Evolutionary conservation across 1,284 basidiomycete species (phyloP).

Genomic region (Ganoderma meredithae): DNA sequence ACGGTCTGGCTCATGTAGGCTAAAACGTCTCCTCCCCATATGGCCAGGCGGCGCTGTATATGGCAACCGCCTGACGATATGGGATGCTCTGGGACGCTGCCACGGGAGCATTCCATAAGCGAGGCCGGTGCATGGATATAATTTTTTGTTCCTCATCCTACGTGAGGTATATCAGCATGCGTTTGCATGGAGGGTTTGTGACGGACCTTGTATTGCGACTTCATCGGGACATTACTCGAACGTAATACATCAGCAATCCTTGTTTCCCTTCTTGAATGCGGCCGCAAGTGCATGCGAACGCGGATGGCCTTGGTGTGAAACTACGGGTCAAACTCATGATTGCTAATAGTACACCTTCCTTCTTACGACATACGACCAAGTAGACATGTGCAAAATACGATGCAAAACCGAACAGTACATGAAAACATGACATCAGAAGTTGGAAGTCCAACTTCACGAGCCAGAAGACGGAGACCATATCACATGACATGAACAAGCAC

Average conservation of each 20-base stretch:
- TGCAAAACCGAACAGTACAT: slow-evolving; percentile 1
- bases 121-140: background rate
- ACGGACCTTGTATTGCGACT: background rate
- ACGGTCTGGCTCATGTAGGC: too few relatives aligned
- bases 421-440: slow-evolving; percentile 8
- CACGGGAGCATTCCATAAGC: background rate
- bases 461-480: background rate
- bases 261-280: too few relatives aligned
- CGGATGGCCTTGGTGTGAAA: too few relatives aligned
- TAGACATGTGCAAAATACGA: slow-evolving; percentile 2
- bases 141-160: background rate
- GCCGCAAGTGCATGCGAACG: too few relatives aligned
- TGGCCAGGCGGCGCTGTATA: background rate
- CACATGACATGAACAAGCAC: background rate
- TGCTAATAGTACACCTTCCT: slow-evolving; percentile 5
- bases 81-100: background rate
- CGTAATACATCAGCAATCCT: background rate
- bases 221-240: background rate
- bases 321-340: background rate
- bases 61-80: background rate
- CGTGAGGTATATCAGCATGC: background rate
- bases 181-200: background rate
- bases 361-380: slow-evolving; percentile 4
- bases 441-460: background rate
- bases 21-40: background rate